Evolutionary conservation across 2,329 filamentous ascomycete species (phyloP).

Genomic region (Fusarium sp.): DNA sequence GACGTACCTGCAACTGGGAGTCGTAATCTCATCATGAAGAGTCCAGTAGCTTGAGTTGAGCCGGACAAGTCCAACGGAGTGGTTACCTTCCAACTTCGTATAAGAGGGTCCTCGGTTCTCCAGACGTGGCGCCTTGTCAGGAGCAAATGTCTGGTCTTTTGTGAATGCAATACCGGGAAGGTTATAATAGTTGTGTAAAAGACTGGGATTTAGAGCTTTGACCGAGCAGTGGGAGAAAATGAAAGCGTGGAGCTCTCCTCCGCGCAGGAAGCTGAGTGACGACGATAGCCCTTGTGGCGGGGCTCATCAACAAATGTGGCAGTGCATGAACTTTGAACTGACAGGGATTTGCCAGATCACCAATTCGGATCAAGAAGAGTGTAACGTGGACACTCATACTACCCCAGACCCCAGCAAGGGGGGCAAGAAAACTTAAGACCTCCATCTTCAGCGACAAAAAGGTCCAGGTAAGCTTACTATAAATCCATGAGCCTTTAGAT

Average conservation of each 20-base stretch:
- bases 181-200: conserved; percentile 21
- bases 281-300: conserved; percentile 27
- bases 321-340: conserved; percentile 9
- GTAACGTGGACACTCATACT: conserved; percentile 33
- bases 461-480: not conserved
- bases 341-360: conserved; percentile 19
- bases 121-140: not conserved
- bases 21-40: conserved; percentile 78
- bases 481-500: too few relatives aligned
- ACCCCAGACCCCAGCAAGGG: not conserved
- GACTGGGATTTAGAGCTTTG: conserved; percentile 31
- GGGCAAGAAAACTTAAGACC: not conserved
- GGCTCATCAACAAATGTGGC: conserved; percentile 19
- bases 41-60: conserved; percentile 7
- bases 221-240: conserved; percentile 13
- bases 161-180: not conserved
- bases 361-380: conserved; percentile 5
- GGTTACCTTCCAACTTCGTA: not conserved
- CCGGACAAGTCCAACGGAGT: not conserved
- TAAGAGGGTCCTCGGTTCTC: not conserved
- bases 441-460: not conserved
- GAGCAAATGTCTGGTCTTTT: not conserved
- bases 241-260: conserved; percentile 16
- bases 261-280: conserved; percentile 2
- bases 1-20: conserved; percentile 85